These are phyloP conservation scores for Metarhizium robertsii DNA, from an alignment of 2,329 filamentous ascomycete genomes.

Conservation along the genomic window DNA sequence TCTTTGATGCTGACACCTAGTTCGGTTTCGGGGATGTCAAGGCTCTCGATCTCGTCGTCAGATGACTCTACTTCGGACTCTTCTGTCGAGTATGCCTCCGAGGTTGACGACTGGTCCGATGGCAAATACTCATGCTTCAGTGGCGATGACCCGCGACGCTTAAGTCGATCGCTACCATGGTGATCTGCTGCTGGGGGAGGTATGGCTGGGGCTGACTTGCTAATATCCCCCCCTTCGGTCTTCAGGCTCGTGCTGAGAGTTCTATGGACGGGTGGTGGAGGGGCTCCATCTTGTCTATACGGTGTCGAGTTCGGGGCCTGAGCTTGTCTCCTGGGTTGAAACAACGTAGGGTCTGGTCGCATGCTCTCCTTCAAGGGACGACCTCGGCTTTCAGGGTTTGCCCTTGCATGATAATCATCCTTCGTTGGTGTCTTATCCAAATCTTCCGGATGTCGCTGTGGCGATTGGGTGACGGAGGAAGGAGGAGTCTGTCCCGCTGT, in stretches of 20 bases:
- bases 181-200: slow-evolving; percentile 26
- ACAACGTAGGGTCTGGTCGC: slow-evolving; percentile 26
- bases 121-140: slow-evolving; percentile 96
- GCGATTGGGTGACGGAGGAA: background rate
- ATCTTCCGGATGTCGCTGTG: background rate
- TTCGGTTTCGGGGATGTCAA: slow-evolving; percentile 49
- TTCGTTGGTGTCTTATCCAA: slow-evolving; percentile 10
- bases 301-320: slow-evolving; percentile 20
- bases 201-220: slow-evolving; percentile 12
- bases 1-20: slow-evolving; percentile 47
- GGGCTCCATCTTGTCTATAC: slow-evolving; percentile 43
- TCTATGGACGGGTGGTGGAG: slow-evolving; percentile 45
- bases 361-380: slow-evolving; percentile 26
- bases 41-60: slow-evolving; percentile 49
- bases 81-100: slow-evolving; percentile 41
- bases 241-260: slow-evolving; percentile 28
- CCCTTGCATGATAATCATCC: slow-evolving; percentile 16
- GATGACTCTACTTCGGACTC: slow-evolving; percentile 38
- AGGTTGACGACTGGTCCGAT: slow-evolving; percentile 57
- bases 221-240: slow-evolving; percentile 4
- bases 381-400: slow-evolving; percentile 13
- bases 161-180: slow-evolving; percentile 33
- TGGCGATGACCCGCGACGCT: slow-evolving; percentile 78
- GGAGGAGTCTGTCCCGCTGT: background rate
- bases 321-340: slow-evolving; percentile 17